Conservation (phyloP, 1,284 basidiomycete genomes). For the Agroathelia rolfsii region DNA sequence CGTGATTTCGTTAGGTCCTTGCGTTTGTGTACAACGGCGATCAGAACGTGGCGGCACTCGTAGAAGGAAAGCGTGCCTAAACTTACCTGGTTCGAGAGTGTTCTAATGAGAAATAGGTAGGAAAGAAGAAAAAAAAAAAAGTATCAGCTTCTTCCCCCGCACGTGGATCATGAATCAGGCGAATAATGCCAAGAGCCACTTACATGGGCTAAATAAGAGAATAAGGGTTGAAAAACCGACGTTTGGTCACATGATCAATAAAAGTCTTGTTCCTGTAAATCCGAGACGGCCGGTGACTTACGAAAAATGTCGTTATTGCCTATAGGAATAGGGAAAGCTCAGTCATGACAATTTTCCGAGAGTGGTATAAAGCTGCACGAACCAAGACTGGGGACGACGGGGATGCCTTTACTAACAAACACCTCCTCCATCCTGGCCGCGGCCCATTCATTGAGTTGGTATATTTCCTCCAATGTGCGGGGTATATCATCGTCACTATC, state of each 20-base stretch:
- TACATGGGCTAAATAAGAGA: slow-evolving; percentile 47
- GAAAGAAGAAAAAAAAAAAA: slow-evolving; percentile 1
- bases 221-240: slow-evolving; percentile 11
- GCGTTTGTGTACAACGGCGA: slow-evolving; percentile 20
- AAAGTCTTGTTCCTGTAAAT: no score
- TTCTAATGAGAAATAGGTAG: no score
- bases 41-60: slow-evolving; percentile 8
- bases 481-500: slow-evolving; percentile 80
- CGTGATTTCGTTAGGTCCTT: slow-evolving; percentile 76
- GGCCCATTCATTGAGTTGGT: slow-evolving; percentile 62
- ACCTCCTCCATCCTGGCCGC: slow-evolving; percentile 62
- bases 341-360: slow-evolving; percentile 4
- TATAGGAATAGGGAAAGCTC: slow-evolving; percentile 17
- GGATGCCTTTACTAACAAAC: slow-evolving; percentile 62
- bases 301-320: slow-evolving; percentile 87
- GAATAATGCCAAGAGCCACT: slow-evolving; percentile 14
- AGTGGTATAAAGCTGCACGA: slow-evolving; percentile 14
- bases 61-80: no score
- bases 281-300: slow-evolving; percentile 29
- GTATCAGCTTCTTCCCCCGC: no score
- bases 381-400: slow-evolving; percentile 81
- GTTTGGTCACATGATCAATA: no score
- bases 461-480: slow-evolving; percentile 77
- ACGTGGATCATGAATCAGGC: slow-evolving; percentile 9
- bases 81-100: slow-evolving; percentile 54